phyloP scores from a whole-genome alignment of 108 stramenopile genomes.

The Nannochloropsis gaditana region DNA sequence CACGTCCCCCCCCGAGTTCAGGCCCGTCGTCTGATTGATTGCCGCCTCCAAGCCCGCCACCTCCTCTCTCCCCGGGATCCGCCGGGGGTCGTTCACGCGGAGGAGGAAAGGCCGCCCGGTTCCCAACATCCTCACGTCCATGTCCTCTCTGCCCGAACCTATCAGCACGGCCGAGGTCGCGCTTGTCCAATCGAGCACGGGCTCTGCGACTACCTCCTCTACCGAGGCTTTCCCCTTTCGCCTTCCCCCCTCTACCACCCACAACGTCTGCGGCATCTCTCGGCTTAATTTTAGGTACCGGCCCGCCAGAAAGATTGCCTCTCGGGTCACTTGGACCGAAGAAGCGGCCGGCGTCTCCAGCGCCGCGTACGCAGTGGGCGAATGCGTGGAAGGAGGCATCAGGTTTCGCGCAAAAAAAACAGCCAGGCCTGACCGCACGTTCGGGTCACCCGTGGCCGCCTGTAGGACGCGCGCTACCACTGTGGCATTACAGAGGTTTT shows the following conservation, averaged over 20 bases:
- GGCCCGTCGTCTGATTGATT: slow-evolving; percentile 21
- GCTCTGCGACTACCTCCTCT: slow-evolving; percentile 40
- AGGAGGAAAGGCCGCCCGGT: slow-evolving; percentile 52
- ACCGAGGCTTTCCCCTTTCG: slow-evolving; percentile 28
- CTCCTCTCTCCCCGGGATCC: not conserved
- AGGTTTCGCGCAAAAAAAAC: not conserved
- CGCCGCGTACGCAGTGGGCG: not conserved
- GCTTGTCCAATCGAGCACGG: slow-evolving; percentile 26
- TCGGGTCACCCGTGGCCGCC: not conserved
- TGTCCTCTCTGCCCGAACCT: slow-evolving; percentile 58
- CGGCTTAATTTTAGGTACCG: slow-evolving; percentile 50
- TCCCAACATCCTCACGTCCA: slow-evolving; percentile 64
- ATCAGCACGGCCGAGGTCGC: slow-evolving; percentile 35
- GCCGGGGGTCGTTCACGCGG: slow-evolving; percentile 38
- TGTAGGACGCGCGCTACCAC: not conserved
- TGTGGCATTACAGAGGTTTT: not conserved
- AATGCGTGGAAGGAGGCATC: not conserved
- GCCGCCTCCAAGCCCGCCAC: slow-evolving; percentile 15
- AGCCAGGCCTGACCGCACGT: not conserved
- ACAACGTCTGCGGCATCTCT: slow-evolving; percentile 53
- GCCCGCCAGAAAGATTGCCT: slow-evolving; percentile 44
- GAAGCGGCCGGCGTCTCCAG: not conserved
- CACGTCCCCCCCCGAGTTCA: not conserved
- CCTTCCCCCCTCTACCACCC: slow-evolving; percentile 38
- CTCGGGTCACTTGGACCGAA: not conserved